These are phyloP conservation scores for Ascochyta rabiei DNA, from an alignment of 2,329 filamentous ascomycete species.

Conservation along the genomic window DNA sequence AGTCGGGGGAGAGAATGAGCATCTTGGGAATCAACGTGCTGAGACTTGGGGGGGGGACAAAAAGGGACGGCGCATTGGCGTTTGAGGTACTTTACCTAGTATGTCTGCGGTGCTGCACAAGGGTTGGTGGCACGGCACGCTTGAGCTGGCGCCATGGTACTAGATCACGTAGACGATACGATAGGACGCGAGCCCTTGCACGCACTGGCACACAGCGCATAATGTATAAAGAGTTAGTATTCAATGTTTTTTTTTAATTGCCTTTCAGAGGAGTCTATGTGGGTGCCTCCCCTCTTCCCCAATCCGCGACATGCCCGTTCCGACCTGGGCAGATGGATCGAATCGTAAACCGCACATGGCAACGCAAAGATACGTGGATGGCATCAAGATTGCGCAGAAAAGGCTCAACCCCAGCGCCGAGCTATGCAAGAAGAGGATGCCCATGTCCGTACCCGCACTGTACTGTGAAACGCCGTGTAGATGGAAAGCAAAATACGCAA, in stretches of 20 bases:
- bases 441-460: too few relatives aligned
- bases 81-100: neutral
- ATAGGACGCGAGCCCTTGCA: neutral
- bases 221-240: too few relatives aligned
- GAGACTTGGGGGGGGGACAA: neutral
- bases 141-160: neutral
- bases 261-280: neutral
- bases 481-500: neutral
- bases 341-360: neutral
- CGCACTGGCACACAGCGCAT: too few relatives aligned
- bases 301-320: neutral
- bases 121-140: neutral
- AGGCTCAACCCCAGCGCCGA: conserved; percentile 2
- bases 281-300: neutral
- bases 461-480: neutral
- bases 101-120: too few relatives aligned
- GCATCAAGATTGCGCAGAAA: neutral
- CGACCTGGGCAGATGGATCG: neutral
- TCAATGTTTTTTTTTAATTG: neutral
- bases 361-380: too few relatives aligned
- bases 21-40: too few relatives aligned
- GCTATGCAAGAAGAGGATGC: conserved; percentile 8
- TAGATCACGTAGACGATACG: neutral
- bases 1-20: conserved; percentile 6
- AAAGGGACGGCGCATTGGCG: neutral